Evolutionary conservation across 2,329 filamentous ascomycete genomes (phyloP).

Genomic region (Eurotiales sp.): DNA sequence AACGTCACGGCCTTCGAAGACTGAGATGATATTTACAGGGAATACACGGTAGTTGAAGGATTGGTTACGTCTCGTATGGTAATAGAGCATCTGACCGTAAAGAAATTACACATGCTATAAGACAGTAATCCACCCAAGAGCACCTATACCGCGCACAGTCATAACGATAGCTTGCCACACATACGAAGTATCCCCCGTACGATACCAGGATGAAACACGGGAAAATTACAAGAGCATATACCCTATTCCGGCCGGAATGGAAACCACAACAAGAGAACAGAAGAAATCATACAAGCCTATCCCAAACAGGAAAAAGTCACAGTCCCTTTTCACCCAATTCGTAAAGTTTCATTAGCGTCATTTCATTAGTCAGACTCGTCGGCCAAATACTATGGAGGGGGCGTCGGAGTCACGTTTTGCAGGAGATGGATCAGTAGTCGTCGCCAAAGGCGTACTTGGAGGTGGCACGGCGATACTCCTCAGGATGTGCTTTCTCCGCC

Average conservation of each 20-base stretch:
- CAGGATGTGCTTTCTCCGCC: slow-evolving; percentile 40
- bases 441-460: slow-evolving; percentile 40
- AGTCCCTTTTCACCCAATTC: slow-evolving; percentile 9
- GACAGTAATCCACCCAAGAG: slow-evolving; percentile 7
- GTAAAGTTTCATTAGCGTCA: slow-evolving; percentile 21
- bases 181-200: background rate
- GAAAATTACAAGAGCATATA: slow-evolving; percentile 14
- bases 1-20: background rate
- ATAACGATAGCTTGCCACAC: slow-evolving; percentile 5
- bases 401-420: background rate
- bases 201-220: slow-evolving; percentile 1
- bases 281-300: slow-evolving; percentile 13
- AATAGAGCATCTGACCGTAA: slow-evolving; percentile 5
- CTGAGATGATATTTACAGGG: background rate
- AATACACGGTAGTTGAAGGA: background rate
- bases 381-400: slow-evolving; percentile 1
- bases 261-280: slow-evolving; percentile 8
- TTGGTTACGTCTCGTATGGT: slow-evolving; percentile 3
- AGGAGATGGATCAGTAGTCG: slow-evolving; percentile 22
- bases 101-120: slow-evolving; percentile 7
- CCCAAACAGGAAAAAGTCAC: slow-evolving; percentile 19
- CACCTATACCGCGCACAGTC: background rate
- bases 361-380: slow-evolving; percentile 15
- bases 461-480: slow-evolving; percentile 41
- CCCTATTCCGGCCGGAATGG: slow-evolving; percentile 9